Conservation (phyloP, 2,329 filamentous ascomycete species). For the Diaporthe amygdali region DNA sequence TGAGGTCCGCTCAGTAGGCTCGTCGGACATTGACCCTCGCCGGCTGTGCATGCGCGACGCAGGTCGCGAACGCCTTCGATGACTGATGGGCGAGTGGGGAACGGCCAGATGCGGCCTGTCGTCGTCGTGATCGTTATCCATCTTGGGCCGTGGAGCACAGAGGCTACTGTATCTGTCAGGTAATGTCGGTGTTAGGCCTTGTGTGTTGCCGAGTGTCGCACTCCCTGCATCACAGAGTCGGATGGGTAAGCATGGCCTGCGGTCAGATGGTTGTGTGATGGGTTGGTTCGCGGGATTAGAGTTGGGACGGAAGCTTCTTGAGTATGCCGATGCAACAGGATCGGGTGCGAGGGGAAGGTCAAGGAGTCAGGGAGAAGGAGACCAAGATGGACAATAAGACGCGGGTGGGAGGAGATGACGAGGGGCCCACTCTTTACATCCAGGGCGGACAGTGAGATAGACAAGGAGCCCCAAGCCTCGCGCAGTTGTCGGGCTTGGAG, state of each 20-base stretch:
- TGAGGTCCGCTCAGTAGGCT: conserved; percentile 22
- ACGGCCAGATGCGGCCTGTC: conserved; percentile 12
- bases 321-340: neutral
- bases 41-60: conserved; percentile 25
- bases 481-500: neutral
- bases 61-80: conserved; percentile 24
- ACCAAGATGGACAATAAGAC: neutral
- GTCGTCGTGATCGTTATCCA: conserved; percentile 18
- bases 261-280: neutral
- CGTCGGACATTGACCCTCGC: conserved; percentile 21
- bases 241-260: neutral
- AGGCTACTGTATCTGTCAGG: neutral
- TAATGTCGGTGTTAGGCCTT: neutral
- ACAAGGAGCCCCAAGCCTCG: neutral
- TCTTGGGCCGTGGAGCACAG: neutral
- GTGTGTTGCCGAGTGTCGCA: neutral
- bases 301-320: neutral
- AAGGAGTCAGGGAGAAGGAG: neutral
- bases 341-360: neutral
- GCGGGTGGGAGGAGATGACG: neutral
- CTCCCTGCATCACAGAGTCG: neutral
- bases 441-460: neutral
- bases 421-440: conserved; percentile 5
- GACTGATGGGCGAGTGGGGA: conserved; percentile 21
- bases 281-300: neutral